Conservation (phyloP, 177 flowering plant species). For the Tripterygium wilfordii region DNA sequence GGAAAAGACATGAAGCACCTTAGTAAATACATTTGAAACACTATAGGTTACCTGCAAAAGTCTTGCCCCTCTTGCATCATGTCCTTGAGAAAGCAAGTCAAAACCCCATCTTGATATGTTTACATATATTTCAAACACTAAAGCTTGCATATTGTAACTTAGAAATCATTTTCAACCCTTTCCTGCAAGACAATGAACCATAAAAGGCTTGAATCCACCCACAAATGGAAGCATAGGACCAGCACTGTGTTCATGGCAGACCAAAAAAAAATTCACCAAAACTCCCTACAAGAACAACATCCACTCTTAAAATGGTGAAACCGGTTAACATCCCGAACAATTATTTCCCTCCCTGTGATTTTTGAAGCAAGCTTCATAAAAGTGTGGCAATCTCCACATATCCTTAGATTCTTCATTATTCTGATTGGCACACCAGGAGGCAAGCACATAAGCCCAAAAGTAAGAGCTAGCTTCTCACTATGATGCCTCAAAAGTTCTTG, state of each 20-base stretch:
- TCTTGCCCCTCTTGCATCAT: too few species aligned
- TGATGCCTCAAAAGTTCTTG: constrained; percentile 54
- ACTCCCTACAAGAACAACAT: constrained; percentile 58
- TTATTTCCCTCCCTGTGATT: constrained; percentile 40
- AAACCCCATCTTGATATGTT: too few species aligned
- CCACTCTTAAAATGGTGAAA: constrained; percentile 71
- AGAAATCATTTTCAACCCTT: too few species aligned
- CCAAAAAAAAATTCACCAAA: constrained; percentile 37
- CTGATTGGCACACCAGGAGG: constrained; percentile 44
- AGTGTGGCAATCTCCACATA: constrained; percentile 67
- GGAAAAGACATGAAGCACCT: too few species aligned
- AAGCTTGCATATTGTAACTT: too few species aligned
- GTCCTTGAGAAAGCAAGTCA: too few species aligned
- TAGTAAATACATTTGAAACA: too few species aligned
- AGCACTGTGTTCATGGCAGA: too few species aligned
- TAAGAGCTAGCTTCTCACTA: constrained; percentile 71
- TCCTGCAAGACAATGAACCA: neutral
- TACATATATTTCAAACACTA: too few species aligned
- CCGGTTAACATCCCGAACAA: constrained; percentile 57
- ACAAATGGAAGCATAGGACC: too few species aligned
- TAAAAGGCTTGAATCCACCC: neutral
- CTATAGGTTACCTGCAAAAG: too few species aligned
- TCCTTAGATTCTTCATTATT: constrained; percentile 65
- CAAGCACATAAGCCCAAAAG: constrained; percentile 47
- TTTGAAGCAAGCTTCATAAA: constrained; percentile 55